Conservation (phyloP, 129 eudicot species). For the Arctium lappa region DNA sequence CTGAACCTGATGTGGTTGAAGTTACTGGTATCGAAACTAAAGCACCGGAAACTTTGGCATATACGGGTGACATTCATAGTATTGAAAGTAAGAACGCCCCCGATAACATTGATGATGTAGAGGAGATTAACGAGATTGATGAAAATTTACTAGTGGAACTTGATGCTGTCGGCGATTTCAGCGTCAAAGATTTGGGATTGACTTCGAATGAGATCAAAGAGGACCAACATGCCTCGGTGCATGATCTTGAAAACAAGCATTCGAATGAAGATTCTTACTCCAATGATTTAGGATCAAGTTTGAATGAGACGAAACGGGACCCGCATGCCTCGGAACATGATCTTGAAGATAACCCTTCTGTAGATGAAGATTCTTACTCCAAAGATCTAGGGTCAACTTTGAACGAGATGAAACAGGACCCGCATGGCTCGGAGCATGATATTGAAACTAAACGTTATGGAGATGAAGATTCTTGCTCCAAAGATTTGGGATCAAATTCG, state of each 20-base stretch:
- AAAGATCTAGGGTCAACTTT: constrained; percentile 14
- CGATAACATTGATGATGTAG: constrained; percentile 38
- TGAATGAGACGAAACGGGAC: background rate
- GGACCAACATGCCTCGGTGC: constrained; percentile 11
- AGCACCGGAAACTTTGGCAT: constrained; percentile 26
- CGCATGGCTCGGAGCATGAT: constrained; percentile 10
- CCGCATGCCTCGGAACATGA: background rate
- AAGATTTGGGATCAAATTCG: constrained; percentile 12
- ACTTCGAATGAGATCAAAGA: constrained; percentile 29
- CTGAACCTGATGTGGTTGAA: constrained; percentile 19
- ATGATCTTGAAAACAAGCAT: constrained; percentile 1
- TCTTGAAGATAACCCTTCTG: background rate
- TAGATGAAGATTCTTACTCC: background rate
- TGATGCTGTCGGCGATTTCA: constrained; percentile 77
- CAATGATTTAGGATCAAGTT: background rate
- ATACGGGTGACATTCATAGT: constrained; percentile 24
- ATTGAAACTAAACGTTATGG: constrained; percentile 18
- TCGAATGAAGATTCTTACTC: background rate
- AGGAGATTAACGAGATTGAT: constrained; percentile 62
- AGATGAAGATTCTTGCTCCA: constrained; percentile 20
- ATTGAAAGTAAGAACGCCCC: constrained; percentile 17
- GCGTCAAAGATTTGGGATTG: constrained; percentile 34
- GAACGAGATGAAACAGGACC: constrained; percentile 23
- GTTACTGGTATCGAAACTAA: constrained; percentile 29
- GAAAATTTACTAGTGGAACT: constrained; percentile 63